Evolutionary conservation across 2,329 filamentous ascomycete genomes (phyloP).

Genomic region (Sarocladium strictum): DNA sequence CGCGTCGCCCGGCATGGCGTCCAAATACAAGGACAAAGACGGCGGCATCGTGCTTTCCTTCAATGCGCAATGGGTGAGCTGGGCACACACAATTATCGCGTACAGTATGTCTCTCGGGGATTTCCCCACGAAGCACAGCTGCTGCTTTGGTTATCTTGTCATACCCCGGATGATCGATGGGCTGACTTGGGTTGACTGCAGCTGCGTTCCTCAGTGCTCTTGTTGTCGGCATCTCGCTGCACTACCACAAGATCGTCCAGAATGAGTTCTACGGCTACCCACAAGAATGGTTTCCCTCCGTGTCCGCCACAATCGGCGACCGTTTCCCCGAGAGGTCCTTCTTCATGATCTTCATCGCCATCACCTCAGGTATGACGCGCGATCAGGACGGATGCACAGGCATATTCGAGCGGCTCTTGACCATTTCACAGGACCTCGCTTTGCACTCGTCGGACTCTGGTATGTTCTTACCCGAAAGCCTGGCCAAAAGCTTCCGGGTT

Average conservation of each 20-base stretch:
- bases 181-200: slow-evolving; percentile 25
- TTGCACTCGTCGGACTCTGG: slow-evolving; percentile 85
- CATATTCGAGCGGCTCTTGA: not conserved
- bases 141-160: not conserved
- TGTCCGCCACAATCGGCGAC: slow-evolving; percentile 95
- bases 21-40: slow-evolving; percentile 60
- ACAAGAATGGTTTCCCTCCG: slow-evolving; percentile 93
- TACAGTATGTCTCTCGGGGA: slow-evolving; percentile 54
- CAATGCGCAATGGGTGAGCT: slow-evolving; percentile 86
- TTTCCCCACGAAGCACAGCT: not conserved
- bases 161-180: not conserved
- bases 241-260: slow-evolving; percentile 95
- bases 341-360: slow-evolving; percentile 95
- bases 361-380: slow-evolving; percentile 68
- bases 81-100: slow-evolving; percentile 75
- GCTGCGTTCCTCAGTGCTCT: slow-evolving; percentile 84
- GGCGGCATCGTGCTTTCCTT: slow-evolving; percentile 56
- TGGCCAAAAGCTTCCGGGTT: slow-evolving; percentile 70
- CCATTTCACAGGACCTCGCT: slow-evolving; percentile 65
- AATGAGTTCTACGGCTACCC: slow-evolving; percentile 96
- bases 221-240: slow-evolving; percentile 70
- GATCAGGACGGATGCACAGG: slow-evolving; percentile 10
- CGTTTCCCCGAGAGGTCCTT: slow-evolving; percentile 94
- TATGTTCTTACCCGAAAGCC: slow-evolving; percentile 80
- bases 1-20: slow-evolving; percentile 23